These are phyloP conservation scores for Wickerhamiella allomyrinae DNA, from an alignment of 805 yeast genomes.

Conservation along the genomic window DNA sequence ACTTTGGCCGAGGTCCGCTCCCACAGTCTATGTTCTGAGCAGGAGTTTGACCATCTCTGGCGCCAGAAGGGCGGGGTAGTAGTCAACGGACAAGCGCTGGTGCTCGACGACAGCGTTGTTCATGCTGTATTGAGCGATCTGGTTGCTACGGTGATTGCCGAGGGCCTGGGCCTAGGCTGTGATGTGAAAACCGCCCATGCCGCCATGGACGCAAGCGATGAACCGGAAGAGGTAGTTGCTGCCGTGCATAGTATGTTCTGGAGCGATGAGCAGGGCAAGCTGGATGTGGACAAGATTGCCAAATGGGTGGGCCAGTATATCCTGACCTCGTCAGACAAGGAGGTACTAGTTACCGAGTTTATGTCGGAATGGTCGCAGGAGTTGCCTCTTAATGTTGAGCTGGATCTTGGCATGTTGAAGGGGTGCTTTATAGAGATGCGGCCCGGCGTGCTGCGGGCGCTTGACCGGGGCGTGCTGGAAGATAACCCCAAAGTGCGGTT, in stretches of 20 bases:
- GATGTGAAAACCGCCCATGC: background rate
- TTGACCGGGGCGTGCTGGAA: slow-evolving; percentile 39
- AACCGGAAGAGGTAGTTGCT: slow-evolving; percentile 31
- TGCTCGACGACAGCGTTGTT: slow-evolving; percentile 20
- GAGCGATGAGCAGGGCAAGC: slow-evolving; percentile 20
- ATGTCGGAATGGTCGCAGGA: slow-evolving; percentile 20
- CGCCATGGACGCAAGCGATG: slow-evolving; percentile 13
- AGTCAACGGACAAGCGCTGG: slow-evolving; percentile 31
- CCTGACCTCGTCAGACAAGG: slow-evolving; percentile 28
- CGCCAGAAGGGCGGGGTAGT: slow-evolving; percentile 40
- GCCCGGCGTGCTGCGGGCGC: slow-evolving; percentile 34
- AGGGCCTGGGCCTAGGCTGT: slow-evolving; percentile 1
- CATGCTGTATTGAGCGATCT: slow-evolving; percentile 17
- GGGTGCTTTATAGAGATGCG: slow-evolving; percentile 43
- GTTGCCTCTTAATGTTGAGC: slow-evolving; percentile 44
- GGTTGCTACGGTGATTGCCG: slow-evolving; percentile 17
- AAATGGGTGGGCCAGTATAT: slow-evolving; percentile 51
- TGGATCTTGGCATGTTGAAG: slow-evolving; percentile 38
- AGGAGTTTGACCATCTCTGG: slow-evolving; percentile 44
- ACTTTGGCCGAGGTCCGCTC: background rate
- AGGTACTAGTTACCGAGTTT: slow-evolving; percentile 32
- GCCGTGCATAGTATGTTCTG: slow-evolving; percentile 39
- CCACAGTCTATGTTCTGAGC: slow-evolving; percentile 27
- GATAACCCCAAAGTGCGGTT: slow-evolving; percentile 36
- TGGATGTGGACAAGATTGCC: slow-evolving; percentile 35